A percentile compares a stretch with the other conserved stretches of the same genome.
Evolutionary conservation across 177 flowering plant species (phyloP).

Genomic region (Vitis hybrid): DNA sequence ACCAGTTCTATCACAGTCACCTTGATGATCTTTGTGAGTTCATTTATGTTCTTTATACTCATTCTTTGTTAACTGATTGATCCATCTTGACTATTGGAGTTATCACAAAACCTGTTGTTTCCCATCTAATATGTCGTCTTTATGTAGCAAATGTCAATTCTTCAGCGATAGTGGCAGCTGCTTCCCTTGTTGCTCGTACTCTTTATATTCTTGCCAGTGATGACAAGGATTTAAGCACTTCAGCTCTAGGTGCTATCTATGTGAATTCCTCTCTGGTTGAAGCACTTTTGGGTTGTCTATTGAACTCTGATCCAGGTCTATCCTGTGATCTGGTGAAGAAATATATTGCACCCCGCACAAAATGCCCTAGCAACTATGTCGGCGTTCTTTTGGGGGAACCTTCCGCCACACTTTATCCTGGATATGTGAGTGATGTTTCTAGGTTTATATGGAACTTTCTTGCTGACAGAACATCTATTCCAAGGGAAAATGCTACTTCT

Average conservation of each 20-base stretch:
- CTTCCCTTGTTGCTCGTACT: conserved; percentile 83
- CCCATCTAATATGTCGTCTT: conserved; percentile 2
- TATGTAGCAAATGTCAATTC: conserved; percentile 82
- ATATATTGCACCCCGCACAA: conserved; percentile 52
- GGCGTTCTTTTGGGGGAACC: conserved; percentile 82
- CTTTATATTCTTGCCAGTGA: conserved; percentile 77
- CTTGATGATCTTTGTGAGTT: conserved; percentile 77
- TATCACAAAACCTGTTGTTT: neutral
- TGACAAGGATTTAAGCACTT: conserved; percentile 29
- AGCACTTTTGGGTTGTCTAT: conserved; percentile 73
- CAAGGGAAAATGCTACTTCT: conserved; percentile 34
- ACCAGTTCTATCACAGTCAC: conserved; percentile 87
- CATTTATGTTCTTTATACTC: conserved; percentile 8
- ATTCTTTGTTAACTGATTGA: neutral
- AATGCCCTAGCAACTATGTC: conserved; percentile 86
- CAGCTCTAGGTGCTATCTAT: conserved; percentile 46
- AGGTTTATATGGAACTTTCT: conserved; percentile 89
- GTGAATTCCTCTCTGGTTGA: conserved; percentile 77
- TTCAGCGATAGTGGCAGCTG: conserved; percentile 74
- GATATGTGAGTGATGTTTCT: conserved; percentile 57
- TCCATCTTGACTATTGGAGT: neutral
- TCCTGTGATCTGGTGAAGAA: conserved; percentile 71
- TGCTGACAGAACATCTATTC: conserved; percentile 74
- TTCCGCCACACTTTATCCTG: conserved; percentile 46
- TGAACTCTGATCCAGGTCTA: conserved; percentile 83